Evolutionary conservation across 2,329 filamentous ascomycete genomes (phyloP), one percentile per base, ranked within the genome.

Genomic region (Chrysoporthe cubensis): DNA sequence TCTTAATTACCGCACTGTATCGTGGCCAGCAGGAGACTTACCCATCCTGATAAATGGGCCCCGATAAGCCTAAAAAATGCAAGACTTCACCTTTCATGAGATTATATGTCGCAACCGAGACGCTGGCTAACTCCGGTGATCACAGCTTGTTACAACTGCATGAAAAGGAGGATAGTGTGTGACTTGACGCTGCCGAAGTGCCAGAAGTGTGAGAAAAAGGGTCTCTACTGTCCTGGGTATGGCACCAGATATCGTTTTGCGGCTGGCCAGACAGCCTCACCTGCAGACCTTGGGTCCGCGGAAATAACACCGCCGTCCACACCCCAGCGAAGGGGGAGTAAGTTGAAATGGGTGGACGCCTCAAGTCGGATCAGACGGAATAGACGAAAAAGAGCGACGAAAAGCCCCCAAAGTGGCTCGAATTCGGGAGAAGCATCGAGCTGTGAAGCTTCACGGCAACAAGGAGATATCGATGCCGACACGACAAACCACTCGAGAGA

Each of bases 101-200:
- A 32, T 57, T 3, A 26, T 21, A 37, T 54, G 18, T 1, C 11
- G 13, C 1, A 13, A 62, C 56, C 26, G 14, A 44, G 14, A 13
- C 42, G 42, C 57, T 64, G 44, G 57, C 64, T 66, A 8, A 56
- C 16, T 40, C 21, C 18, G 26, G 5, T 44, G 6, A 2, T 32
- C 50, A 37, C 34, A 69, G 68, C 65, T 54, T 69, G 68, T 61
- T 69, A 62, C 56, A 63, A 69, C 42, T 69, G 68, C 46, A 69
- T 59, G 52, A 69, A 69, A 61, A 67, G 68, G 62, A 66, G 68
- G 62, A 69, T 69, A 52, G 62, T 69, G 14, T 69, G 68, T 57
- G 68, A 69, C 46, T 42, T 67, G 42, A 67, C 65, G 50, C 42
- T 26, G 48, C 65, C 65, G 16, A 66, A 67, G 43, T 69, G 68